phyloP scores from a whole-genome alignment of 495 filamentous ascomycete species.

The Penicillium malachiteum region DNA sequence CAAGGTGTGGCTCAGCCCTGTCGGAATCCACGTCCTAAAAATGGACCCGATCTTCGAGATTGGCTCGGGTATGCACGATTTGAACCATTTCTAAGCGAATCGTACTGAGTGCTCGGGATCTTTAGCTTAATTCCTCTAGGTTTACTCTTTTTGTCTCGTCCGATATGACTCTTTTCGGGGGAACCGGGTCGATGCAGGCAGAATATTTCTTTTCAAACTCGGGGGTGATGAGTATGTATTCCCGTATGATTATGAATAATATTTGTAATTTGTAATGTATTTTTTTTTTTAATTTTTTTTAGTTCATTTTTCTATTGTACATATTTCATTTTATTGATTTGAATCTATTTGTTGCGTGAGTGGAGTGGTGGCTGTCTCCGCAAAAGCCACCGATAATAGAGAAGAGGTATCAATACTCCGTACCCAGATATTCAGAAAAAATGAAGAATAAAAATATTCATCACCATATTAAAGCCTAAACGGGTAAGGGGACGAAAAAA shows the following conservation, averaged over 20 bases:
- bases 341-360: neutral
- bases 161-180: slow-evolving; percentile 5
- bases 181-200: neutral
- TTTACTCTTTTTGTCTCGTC: neutral
- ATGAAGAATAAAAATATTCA: too few relatives aligned
- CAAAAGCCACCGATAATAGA: neutral
- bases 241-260: too few relatives aligned
- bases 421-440: too few relatives aligned
- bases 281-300: neutral
- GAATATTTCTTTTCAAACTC: neutral
- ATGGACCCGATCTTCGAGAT: slow-evolving; percentile 13
- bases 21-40: slow-evolving; percentile 14
- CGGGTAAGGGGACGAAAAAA: neutral
- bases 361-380: neutral
- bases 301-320: neutral
- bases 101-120: neutral
- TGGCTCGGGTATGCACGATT: neutral
- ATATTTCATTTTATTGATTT: neutral
- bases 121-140: neutral
- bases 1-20: slow-evolving; percentile 31
- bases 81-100: neutral
- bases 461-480: neutral
- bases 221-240: neutral
- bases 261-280: too few relatives aligned
- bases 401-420: too few relatives aligned